Evolutionary conservation across 192 early-diverging fungal genomes (phyloP), one percentile per base, ranked within the genome.

Genomic region (Podila epigama): DNA sequence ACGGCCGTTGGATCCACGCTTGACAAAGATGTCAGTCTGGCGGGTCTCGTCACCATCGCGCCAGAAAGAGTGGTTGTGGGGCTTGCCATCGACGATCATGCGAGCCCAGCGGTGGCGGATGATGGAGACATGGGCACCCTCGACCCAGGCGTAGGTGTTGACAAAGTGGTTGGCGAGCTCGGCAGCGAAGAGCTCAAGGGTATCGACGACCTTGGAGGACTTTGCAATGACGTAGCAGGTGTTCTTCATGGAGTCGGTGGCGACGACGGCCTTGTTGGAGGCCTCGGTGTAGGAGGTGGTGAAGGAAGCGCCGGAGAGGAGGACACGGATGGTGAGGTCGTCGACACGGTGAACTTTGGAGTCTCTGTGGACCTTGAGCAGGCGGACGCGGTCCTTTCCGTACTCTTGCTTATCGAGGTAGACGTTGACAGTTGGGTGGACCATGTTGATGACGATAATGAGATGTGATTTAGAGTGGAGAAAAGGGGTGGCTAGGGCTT

Each of bases 211-310:
- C 33, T 83, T 77, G 44, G 87, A 85, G 12, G 83, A 81, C 77
- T 94, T 93, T 82, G 92, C 93, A 58, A 93, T 67, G 51, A 88
- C 80, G 79, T 90, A 91, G 67, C 92, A 82, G 28, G 89, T 91
- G 82, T 93, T 93, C 86, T 93, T 93, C 66, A 88, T 83, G 25
- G 90, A 88, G 68, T 93, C 91, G 25, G 92, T 93, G 8, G 92
- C 87, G 16, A 93, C 87, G 22, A 93, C 85, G 58, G 86, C 82
- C 77, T 85, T 87, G 85, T 93, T 93, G 67, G 91, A 89, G 61
- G 87, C 92, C 80, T 90, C 84, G 64, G 92, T 92, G 72, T 92
- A 93, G 33, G 89, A 87, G 32, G 87, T 79, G 62, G 83, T 86
- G 69, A 91, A 89, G 57, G 70, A 60, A 34, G 60, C 29, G 22